A percentile compares a stretch with the other conserved stretches of the same genome.
These are phyloP conservation scores for Leccinum subatratum DNA, from an alignment of 1,284 basidiomycete species.

Conservation along the genomic window DNA sequence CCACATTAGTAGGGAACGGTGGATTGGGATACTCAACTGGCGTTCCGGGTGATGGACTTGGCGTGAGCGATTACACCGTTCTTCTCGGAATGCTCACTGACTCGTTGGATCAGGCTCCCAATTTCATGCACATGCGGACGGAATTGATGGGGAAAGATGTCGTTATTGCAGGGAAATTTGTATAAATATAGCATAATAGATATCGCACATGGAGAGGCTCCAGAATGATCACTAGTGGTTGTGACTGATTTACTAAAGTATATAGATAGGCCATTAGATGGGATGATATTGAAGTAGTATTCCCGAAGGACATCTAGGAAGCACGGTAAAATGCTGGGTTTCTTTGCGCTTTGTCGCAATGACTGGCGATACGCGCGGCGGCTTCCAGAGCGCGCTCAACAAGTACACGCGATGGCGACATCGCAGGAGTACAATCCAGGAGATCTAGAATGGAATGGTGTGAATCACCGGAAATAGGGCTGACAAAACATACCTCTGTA, in stretches of 20 bases:
- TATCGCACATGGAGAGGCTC: neutral
- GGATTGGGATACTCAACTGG: slow-evolving; percentile 58
- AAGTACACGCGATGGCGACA: slow-evolving; percentile 42
- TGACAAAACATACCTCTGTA: slow-evolving; percentile 48
- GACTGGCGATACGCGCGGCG: slow-evolving; percentile 55
- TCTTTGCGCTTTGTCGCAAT: slow-evolving; percentile 61
- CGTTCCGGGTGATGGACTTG: slow-evolving; percentile 9
- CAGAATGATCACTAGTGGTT: neutral
- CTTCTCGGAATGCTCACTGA: neutral
- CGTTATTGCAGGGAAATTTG: slow-evolving; percentile 35
- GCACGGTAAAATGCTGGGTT: slow-evolving; percentile 48
- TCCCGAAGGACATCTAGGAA: slow-evolving; percentile 12
- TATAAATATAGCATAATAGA: slow-evolving; percentile 7
- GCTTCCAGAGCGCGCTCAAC: slow-evolving; percentile 59
- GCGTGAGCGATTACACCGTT: slow-evolving; percentile 15
- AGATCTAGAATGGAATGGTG: slow-evolving; percentile 34
- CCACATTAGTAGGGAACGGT: slow-evolving; percentile 68
- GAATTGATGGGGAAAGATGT: slow-evolving; percentile 41
- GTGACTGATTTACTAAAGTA: neutral
- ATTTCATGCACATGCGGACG: slow-evolving; percentile 35
- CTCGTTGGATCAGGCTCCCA: slow-evolving; percentile 23
- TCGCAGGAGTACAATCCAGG: slow-evolving; percentile 40
- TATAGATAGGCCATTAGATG: neutral
- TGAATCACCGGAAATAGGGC: slow-evolving; percentile 1
- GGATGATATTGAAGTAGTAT: slow-evolving; percentile 4